These are phyloP conservation scores for Azolla pinnata DNA, from an alignment of 75 land plant species.

Conservation along the genomic window DNA sequence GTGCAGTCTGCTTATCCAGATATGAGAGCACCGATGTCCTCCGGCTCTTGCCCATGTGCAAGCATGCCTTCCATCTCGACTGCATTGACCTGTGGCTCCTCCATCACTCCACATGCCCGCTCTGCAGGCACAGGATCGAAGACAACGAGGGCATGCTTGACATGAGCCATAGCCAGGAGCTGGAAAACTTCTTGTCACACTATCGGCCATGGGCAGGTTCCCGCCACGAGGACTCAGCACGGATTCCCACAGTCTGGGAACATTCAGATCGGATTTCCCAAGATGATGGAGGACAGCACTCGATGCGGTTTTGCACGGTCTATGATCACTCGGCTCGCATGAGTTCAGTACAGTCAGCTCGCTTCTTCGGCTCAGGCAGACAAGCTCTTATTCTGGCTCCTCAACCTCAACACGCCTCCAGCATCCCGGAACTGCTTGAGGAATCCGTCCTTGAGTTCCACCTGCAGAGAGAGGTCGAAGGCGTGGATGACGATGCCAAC, in stretches of 20 bases:
- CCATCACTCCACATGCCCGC: constrained; percentile 67
- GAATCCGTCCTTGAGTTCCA: constrained; percentile 4
- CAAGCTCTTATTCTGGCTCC: neutral
- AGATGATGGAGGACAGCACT: too few relatives aligned
- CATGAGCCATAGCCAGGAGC: too few relatives aligned
- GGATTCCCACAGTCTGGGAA: neutral
- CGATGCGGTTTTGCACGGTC: too few relatives aligned
- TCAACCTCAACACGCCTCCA: too few relatives aligned
- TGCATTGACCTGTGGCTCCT: constrained; percentile 77
- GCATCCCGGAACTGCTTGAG: too few relatives aligned
- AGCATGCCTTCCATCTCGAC: constrained; percentile 79
- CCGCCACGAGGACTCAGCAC: neutral
- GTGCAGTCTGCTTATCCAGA: constrained; percentile 68
- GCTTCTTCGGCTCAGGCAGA: neutral
- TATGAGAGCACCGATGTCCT: constrained; percentile 64
- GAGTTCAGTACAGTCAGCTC: neutral
- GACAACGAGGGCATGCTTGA: constrained; percentile 30
- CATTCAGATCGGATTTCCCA: too few relatives aligned
- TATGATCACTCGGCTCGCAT: neutral
- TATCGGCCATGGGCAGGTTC: neutral
- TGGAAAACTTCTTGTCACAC: neutral
- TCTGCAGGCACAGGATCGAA: constrained; percentile 51
- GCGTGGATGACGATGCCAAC: neutral
- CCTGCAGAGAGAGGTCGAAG: constrained; percentile 4
- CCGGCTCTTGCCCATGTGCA: constrained; percentile 73